A percentile compares a stretch with the other conserved stretches of the same genome.
These are phyloP conservation scores for Alternaria atra DNA, from an alignment of 2,329 filamentous ascomycete genomes.

Conservation along the genomic window DNA sequence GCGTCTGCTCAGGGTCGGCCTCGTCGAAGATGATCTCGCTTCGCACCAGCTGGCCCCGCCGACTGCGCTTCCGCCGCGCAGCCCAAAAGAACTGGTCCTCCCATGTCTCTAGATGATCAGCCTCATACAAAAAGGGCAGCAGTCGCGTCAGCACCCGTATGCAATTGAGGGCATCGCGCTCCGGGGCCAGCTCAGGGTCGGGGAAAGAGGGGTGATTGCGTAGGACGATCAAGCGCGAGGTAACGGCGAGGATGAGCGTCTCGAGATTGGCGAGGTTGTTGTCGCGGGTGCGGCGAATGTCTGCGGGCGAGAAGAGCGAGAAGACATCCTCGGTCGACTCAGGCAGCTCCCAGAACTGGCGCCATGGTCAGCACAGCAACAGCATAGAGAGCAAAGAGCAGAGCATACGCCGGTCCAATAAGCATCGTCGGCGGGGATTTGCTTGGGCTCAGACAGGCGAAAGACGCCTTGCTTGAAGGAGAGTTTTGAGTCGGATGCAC, in stretches of 20 bases:
- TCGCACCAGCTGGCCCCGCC: slow-evolving; percentile 57
- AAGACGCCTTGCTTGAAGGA: slow-evolving; percentile 99
- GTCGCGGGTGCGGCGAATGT: slow-evolving; percentile 86
- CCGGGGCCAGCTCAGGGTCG: slow-evolving; percentile 81
- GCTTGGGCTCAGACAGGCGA: slow-evolving; percentile 87
- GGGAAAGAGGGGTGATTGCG: slow-evolving; percentile 92
- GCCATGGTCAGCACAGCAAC: slow-evolving; percentile 18
- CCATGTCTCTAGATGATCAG: slow-evolving; percentile 82
- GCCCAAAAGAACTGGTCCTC: slow-evolving; percentile 95
- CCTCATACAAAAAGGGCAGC: slow-evolving; percentile 91
- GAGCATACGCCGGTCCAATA: slow-evolving; percentile 88
- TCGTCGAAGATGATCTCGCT: slow-evolving; percentile 87
- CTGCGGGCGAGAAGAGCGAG: slow-evolving; percentile 84
- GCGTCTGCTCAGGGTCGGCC: slow-evolving; percentile 62
- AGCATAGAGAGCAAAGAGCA: slow-evolving; percentile 46
- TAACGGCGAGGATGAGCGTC: slow-evolving; percentile 83
- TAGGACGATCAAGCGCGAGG: slow-evolving; percentile 81
- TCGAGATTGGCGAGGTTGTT: slow-evolving; percentile 86
- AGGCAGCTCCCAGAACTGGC: slow-evolving; percentile 94
- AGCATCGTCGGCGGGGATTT: slow-evolving; percentile 85
- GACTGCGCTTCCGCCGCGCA: slow-evolving; percentile 69
- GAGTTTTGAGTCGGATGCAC: slow-evolving; percentile 97
- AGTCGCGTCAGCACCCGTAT: slow-evolving; percentile 89
- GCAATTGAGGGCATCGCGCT: slow-evolving; percentile 92
- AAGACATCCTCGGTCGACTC: slow-evolving; percentile 97